Base-by-base conservation (phyloP, 176 grass and related monocot genomes). In the Pontederia crassipes region DNA sequence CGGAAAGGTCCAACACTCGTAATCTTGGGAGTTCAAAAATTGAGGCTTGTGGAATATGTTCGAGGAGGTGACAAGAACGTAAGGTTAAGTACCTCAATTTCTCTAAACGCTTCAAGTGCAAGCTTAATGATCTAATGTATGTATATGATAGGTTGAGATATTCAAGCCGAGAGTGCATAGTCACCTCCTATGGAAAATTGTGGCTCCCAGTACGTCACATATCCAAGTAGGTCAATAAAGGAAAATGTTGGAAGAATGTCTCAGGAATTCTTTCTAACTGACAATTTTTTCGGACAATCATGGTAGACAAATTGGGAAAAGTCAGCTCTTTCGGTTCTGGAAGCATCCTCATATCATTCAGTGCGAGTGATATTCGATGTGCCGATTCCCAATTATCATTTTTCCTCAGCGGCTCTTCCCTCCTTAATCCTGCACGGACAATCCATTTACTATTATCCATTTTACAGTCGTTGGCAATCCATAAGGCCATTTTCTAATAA, bases 351-450 rank as follows among this genome's bases (percentile, higher is more conserved):
- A 61, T 61, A 10, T 61, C 59, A n/a, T 61, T 61, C 3, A 35
- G 46, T 15, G 46, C 59, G 13, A 61, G 8, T 1, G 59, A 61
- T 28, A 61, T 45, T 35, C 59, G 35, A 13, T 45, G 32, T 46
- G 59, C 59, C 10, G 8, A 12, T 45, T 61, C 29, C 59, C 59
- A 61, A 12, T 61, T 61, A 28, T 61, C 59, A n/a, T n/a, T 45
- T 40, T 11, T n/a, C n/a, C n/a, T n/a, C n/a, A n/a, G n/a, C n/a
- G n/a, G n/a, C n/a, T n/a, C n/a, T n/a, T n/a, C n/a, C n/a, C n/a
- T n/a, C n/a, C n/a, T n/a, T n/a, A n/a, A n/a, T n/a, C n/a, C n/a
- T n/a, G n/a, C n/a, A n/a, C n/a, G n/a, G n/a, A n/a, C n/a, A n/a
- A n/a, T n/a, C n/a, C n/a, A n/a, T n/a, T n/a, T n/a, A n/a, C n/a